Conservation (phyloP, 805 yeast genomes). For the Sugiyamaella americana region DNA sequence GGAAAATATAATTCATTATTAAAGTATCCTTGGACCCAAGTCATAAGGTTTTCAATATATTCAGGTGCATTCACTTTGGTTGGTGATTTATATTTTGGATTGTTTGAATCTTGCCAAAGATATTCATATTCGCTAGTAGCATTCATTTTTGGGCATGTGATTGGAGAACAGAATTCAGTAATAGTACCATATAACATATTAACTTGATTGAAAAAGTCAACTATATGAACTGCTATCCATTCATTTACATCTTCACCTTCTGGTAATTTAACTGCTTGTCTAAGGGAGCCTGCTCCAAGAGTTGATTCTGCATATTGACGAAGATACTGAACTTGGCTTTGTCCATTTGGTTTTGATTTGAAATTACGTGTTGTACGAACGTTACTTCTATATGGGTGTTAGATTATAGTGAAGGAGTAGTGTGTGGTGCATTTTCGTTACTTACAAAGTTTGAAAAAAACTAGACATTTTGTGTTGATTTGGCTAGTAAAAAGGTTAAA, state of each 20-base stretch:
- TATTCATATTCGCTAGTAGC: constrained; percentile 97
- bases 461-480: neutral
- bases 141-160: constrained; percentile 93
- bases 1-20: constrained; percentile 92
- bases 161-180: constrained; percentile 93
- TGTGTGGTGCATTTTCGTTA: neutral
- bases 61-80: constrained; percentile 89
- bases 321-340: constrained; percentile 37
- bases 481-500: neutral
- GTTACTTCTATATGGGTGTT: constrained; percentile 9
- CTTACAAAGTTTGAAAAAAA: constrained; percentile 4
- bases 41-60: constrained; percentile 87
- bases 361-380: constrained; percentile 33
- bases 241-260: constrained; percentile 87
- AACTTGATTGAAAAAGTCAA: constrained; percentile 91
- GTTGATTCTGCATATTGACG: constrained; percentile 92
- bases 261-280: constrained; percentile 90
- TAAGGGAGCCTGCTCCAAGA: constrained; percentile 82
- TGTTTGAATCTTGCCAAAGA: constrained; percentile 76
- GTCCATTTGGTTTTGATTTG: constrained; percentile 29
- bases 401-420: neutral
- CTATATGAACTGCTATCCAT: constrained; percentile 98
- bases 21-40: constrained; percentile 88
- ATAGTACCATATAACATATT: constrained; percentile 95
- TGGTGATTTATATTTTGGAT: constrained; percentile 57